Evolutionary conservation across 2,329 filamentous ascomycete genomes (phyloP), one percentile per base, ranked within the genome.

Genomic region (Penicillium sp.): DNA sequence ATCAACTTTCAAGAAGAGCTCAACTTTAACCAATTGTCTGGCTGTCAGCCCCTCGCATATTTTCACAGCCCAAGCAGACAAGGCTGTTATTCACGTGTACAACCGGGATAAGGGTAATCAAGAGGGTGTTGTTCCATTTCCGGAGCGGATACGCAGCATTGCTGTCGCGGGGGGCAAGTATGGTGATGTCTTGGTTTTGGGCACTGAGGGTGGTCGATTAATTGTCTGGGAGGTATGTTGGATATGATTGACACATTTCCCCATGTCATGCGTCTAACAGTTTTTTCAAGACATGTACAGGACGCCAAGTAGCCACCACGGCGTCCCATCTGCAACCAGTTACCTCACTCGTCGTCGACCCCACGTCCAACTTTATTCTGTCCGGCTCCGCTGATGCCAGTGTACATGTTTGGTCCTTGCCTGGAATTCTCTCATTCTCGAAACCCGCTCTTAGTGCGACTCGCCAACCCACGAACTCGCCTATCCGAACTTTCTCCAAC

Each of bases 1-100:
- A 68, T 81, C 86, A 61, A 84, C 87, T 47, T 92, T 94, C 82
- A 97, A 97, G 82, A 97, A 96, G 78, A 96, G 90, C 79, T 89
- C 90, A 16, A 86, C 87, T n/a, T 82, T 87, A 27, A 79, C 83
- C 57, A 90, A 93, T 73, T 88, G 90, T 66, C 79, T 99, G 54
- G 92, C 91, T 31, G 82, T 92, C 65, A 95, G 84, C 74, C 81
- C 84, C 44, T 87, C 87, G 21, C 94, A 99, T 72, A 82, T 97
- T 46, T 99, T 96, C 72, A 89, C 92, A 4, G 93, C 91, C 4
- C 94, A 99, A 73, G 83, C 89, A 49, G 92, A 92, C 63, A 97
- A 96, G 75, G 91, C 92, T 0, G 90, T 96, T 41, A 84, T 99
- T 1, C 91, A 97, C 76, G 91, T 99, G 54, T 99, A 97, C 76